Evolutionary conservation across 2,329 filamentous ascomycete species (phyloP).

Genomic region (Trichoderma atrobrunneum): DNA sequence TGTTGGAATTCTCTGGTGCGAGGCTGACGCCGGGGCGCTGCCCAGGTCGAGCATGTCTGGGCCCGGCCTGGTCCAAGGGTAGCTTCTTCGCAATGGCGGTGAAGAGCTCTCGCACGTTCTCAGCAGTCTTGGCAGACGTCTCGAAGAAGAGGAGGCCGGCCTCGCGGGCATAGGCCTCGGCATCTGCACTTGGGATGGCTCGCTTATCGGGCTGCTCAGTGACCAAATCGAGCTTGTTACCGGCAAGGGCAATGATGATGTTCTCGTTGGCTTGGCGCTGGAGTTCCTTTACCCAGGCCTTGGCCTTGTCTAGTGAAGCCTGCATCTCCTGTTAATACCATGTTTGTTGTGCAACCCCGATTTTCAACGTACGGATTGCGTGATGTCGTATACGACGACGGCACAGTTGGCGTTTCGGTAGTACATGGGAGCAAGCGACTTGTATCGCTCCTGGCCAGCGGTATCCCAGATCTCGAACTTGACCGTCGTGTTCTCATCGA

Average conservation of each 20-base stretch:
- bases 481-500: conserved; percentile 96
- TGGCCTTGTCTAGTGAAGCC: conserved; percentile 97
- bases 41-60: conserved; percentile 72
- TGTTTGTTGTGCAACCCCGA: background rate
- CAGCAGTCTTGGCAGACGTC: conserved; percentile 94
- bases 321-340: conserved; percentile 37
- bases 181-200: conserved; percentile 82
- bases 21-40: conserved; percentile 59
- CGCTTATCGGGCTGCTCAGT: conserved; percentile 94
- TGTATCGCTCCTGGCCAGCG: conserved; percentile 97
- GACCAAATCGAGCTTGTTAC: conserved; percentile 96
- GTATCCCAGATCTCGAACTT: conserved; percentile 99
- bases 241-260: conserved; percentile 96
- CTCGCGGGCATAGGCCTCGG: conserved; percentile 91
- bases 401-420: conserved; percentile 99
- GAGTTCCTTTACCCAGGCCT: conserved; percentile 98
- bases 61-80: conserved; percentile 92
- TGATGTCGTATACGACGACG: conserved; percentile 98
- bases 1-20: conserved; percentile 55
- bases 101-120: conserved; percentile 94
- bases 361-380: conserved; percentile 75
- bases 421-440: conserved; percentile 98
- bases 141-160: conserved; percentile 96
- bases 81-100: conserved; percentile 97
- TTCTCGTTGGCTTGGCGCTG: conserved; percentile 99